phyloP scores from a whole-genome alignment of 768 basidiomycete species.

The Leccinum barrowsii region DNA sequence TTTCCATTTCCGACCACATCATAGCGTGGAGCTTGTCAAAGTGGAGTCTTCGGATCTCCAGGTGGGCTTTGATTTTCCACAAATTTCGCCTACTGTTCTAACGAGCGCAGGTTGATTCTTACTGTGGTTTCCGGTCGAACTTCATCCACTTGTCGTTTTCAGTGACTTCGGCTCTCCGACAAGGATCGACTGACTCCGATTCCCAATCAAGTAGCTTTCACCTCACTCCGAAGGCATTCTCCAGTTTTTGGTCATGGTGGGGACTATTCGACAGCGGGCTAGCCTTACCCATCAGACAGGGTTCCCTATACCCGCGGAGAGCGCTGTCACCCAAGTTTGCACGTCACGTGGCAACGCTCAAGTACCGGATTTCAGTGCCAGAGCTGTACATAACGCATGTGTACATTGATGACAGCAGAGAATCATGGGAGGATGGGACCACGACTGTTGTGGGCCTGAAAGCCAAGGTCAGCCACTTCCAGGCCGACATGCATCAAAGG shows the following conservation, averaged over 20 bases:
- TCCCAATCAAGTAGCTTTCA: slow-evolving; percentile 67
- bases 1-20: slow-evolving; percentile 80
- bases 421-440: slow-evolving; percentile 78
- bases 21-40: slow-evolving; percentile 65
- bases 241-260: slow-evolving; percentile 95
- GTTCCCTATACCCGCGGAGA: slow-evolving; percentile 71
- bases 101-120: slow-evolving; percentile 56
- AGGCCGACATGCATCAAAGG: slow-evolving; percentile 90
- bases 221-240: slow-evolving; percentile 77
- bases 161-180: slow-evolving; percentile 59
- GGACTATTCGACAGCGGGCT: slow-evolving; percentile 73
- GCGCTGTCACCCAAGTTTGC: slow-evolving; percentile 83
- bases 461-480: slow-evolving; percentile 73
- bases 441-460: slow-evolving; percentile 85
- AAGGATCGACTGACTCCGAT: slow-evolving; percentile 18
- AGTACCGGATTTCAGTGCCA: slow-evolving; percentile 80
- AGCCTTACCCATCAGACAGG: slow-evolving; percentile 84
- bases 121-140: slow-evolving; percentile 85
- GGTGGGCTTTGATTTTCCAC: slow-evolving; percentile 33
- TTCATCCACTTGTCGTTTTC: slow-evolving; percentile 92
- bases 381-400: slow-evolving; percentile 81
- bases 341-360: slow-evolving; percentile 84
- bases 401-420: slow-evolving; percentile 76
- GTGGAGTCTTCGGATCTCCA: slow-evolving; percentile 38
- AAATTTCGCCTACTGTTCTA: background rate